Conservation (phyloP, 225 moss, liverwort and hornwort species). For the Asterella californica region DNA sequence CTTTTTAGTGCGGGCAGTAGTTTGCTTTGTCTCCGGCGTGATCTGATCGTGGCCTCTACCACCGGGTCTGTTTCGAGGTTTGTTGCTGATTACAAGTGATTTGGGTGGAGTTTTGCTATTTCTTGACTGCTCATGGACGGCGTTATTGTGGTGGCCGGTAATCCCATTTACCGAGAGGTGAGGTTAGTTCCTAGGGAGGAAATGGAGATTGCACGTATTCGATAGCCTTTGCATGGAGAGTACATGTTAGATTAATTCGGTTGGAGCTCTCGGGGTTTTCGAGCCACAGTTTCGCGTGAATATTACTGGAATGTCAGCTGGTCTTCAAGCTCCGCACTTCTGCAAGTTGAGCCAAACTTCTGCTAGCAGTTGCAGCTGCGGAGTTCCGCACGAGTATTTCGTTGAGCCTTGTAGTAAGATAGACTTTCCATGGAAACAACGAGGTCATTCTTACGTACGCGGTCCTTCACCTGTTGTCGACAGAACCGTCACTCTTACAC, state of each 20-base stretch:
- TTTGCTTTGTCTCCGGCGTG: background rate
- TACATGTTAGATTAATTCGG: slow-evolving; percentile 11
- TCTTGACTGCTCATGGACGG: background rate
- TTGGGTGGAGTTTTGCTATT: slow-evolving; percentile 12
- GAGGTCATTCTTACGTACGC: background rate
- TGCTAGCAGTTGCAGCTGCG: slow-evolving; percentile 9
- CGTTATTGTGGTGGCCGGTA: background rate
- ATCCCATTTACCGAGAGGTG: background rate
- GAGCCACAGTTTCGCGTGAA: background rate
- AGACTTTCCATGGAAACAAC: background rate
- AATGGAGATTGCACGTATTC: background rate
- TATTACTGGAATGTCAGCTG: background rate
- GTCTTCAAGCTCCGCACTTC: background rate
- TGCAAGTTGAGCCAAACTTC: background rate
- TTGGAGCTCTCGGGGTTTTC: background rate
- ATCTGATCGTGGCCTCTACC: slow-evolving; percentile 1
- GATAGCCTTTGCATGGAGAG: slow-evolving; percentile 3
- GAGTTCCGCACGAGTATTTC: background rate
- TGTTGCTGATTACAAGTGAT: slow-evolving; percentile 23
- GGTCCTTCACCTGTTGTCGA: background rate
- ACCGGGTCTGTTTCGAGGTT: slow-evolving; percentile 17
- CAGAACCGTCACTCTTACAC: slow-evolving; percentile 3
- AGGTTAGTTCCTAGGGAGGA: slow-evolving; percentile 7
- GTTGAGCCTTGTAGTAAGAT: background rate
- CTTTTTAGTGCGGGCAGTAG: background rate